phyloP scores from a whole-genome alignment of 2,329 filamentous ascomycete genomes.

The Xylaria sp. region DNA sequence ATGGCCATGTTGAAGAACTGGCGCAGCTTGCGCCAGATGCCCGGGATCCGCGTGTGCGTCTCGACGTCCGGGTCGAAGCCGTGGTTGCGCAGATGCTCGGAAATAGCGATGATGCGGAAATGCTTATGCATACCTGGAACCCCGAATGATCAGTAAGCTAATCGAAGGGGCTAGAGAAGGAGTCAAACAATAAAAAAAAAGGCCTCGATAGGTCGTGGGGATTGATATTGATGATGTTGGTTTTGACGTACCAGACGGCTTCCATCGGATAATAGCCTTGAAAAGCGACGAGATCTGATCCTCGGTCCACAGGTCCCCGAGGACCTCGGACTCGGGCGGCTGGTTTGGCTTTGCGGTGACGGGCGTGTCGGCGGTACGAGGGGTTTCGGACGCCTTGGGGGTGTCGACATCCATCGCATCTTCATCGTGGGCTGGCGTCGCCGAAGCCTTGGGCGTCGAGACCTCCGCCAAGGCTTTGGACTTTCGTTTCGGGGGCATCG shows the following conservation, averaged over 20 bases:
- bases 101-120: slow-evolving; percentile 90
- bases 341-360: slow-evolving; percentile 51
- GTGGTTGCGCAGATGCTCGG: slow-evolving; percentile 81
- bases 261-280: slow-evolving; percentile 93
- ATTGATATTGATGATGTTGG: background rate
- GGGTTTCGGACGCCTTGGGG: slow-evolving; percentile 64
- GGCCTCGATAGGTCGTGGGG: background rate
- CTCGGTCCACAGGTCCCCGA: slow-evolving; percentile 87
- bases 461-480: slow-evolving; percentile 66
- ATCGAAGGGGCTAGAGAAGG: background rate
- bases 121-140: slow-evolving; percentile 86
- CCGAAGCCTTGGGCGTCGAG: slow-evolving; percentile 63
- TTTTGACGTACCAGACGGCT: slow-evolving; percentile 80
- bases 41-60: slow-evolving; percentile 86
- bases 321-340: slow-evolving; percentile 53
- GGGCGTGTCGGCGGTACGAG: slow-evolving; percentile 55
- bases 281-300: slow-evolving; percentile 94
- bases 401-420: slow-evolving; percentile 71
- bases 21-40: slow-evolving; percentile 89
- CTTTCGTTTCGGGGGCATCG: slow-evolving; percentile 78
- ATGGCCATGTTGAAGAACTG: slow-evolving; percentile 86
- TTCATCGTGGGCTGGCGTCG: slow-evolving; percentile 63
- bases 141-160: slow-evolving; percentile 11
- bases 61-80: slow-evolving; percentile 77
- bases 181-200: no score